Base-by-base conservation (phyloP, 2,329 filamentous ascomycete genomes). In the Pyrenophora seminiperda region DNA sequence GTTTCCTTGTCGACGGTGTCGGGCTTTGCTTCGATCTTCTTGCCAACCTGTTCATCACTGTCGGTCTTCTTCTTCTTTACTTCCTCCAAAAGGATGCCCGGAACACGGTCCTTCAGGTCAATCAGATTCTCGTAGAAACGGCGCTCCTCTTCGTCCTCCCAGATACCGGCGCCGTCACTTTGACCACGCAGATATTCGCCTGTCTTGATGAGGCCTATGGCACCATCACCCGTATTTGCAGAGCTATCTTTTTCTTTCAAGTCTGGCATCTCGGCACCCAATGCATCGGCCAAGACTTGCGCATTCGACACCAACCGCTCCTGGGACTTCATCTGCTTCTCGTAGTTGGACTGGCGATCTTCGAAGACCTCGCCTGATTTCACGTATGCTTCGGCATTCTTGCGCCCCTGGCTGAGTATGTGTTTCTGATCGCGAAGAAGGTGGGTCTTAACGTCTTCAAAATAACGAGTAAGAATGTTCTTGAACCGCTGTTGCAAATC, bases 281-380 rank as follows among this genome's bases (percentile, higher is more conserved):
- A 82, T 7, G 87, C 86, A 73, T 97, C 94, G 31, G 93, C 92
- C 51, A 99, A 81, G 14, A 92, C 84, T 69, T 99, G 95, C 0
- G 93, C 91, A 72, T 96, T 97, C 17, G 90, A 79, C 19, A 96
- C 81, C 3, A 99, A 81, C 59, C 92, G 91, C 70, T 99, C 94
- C 68, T 97, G 91, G 0, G 88, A 82, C 73, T 97, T 99, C 48
- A 92, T 80, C 62, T 94, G 89, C 73, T 92, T 97, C 71, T 99
- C 95, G 61, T 95, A 96, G 68, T 92, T 97, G 45, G 91, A 85
- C 71, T 99, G 94, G 41, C 94, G 88, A 67, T 99, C 94, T 71
- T 99, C 94, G 58, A 99, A 97, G 4, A 99, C 93, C 70, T 99
- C 94, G 2, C 94, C 94, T 30, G 94, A 97, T 68, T 97, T 97